Evolutionary conservation across 1,284 basidiomycete species (phyloP).

Genomic region (Trichosporon asahii): DNA sequence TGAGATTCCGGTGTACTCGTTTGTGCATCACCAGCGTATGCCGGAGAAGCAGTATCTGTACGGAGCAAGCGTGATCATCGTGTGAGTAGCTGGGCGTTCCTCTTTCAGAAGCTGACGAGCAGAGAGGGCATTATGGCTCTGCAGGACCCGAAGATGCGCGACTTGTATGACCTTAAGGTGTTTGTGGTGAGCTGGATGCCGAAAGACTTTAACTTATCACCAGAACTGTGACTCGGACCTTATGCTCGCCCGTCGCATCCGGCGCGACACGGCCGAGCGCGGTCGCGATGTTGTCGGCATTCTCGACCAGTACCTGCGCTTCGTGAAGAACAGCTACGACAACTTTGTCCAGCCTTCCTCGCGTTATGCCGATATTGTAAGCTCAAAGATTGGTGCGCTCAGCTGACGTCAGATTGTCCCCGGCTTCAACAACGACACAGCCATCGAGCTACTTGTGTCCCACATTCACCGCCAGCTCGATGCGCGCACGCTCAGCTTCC

Average conservation of each 20-base stretch:
- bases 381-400: conserved; percentile 29
- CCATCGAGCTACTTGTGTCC: conserved; percentile 88
- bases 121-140: conserved; percentile 87
- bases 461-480: conserved; percentile 82
- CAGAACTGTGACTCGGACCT: conserved; percentile 81
- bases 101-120: conserved; percentile 14
- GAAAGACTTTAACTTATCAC: conserved; percentile 6
- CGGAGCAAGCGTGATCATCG: conserved; percentile 90
- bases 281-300: conserved; percentile 81
- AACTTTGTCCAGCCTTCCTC: conserved; percentile 90
- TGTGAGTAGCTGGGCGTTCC: conserved; percentile 50
- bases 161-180: conserved; percentile 88
- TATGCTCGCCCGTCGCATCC: conserved; percentile 91
- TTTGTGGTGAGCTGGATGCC: conserved; percentile 32
- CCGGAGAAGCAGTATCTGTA: conserved; percentile 87
- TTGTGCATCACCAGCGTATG: conserved; percentile 81
- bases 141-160: conserved; percentile 71
- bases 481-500: conserved; percentile 68
- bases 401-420: conserved; percentile 71
- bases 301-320: conserved; percentile 77
- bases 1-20: conserved; percentile 87
- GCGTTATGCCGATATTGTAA: conserved; percentile 79
- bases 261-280: conserved; percentile 81
- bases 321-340: conserved; percentile 90
- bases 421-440: conserved; percentile 71